phyloP scores from a whole-genome alignment of 345 rosid species.

The Excoecaria cochinchinensis region DNA sequence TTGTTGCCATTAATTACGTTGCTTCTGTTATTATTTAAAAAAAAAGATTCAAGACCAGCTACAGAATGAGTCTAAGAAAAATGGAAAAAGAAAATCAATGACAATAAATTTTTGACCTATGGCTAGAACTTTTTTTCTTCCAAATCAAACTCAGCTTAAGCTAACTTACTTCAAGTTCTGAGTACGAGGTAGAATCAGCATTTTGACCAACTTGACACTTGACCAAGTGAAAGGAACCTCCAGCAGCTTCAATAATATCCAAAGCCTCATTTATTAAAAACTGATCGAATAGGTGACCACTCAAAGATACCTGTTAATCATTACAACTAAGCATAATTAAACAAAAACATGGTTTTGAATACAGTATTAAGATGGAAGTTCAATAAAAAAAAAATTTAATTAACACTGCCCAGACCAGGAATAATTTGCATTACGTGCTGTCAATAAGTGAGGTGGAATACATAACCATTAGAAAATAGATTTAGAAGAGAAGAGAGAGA shows the following conservation, averaged over 20 bases:
- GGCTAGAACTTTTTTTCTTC: neutral
- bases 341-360: no score
- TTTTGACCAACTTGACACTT: slow-evolving; percentile 91
- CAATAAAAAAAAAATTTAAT: slow-evolving; percentile 6
- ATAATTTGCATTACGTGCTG: slow-evolving; percentile 6
- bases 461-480: no score
- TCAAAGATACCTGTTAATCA: slow-evolving; percentile 69
- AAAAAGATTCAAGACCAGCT: neutral
- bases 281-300: slow-evolving; percentile 88
- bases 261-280: slow-evolving; percentile 94
- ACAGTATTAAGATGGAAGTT: neutral
- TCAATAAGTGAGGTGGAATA: slow-evolving; percentile 9
- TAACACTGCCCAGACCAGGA: neutral
- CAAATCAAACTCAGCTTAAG: slow-evolving; percentile 3
- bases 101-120: neutral
- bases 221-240: slow-evolving; percentile 86
- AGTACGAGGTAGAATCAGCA: slow-evolving; percentile 58
- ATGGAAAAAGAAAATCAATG: neutral
- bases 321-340: no score
- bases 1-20: neutral
- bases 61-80: neutral
- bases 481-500: no score
- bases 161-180: slow-evolving; percentile 82
- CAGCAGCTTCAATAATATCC: slow-evolving; percentile 81
- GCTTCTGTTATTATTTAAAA: neutral